Conservation (phyloP, 345 rosid genomes). For the Moringa oleifera region DNA sequence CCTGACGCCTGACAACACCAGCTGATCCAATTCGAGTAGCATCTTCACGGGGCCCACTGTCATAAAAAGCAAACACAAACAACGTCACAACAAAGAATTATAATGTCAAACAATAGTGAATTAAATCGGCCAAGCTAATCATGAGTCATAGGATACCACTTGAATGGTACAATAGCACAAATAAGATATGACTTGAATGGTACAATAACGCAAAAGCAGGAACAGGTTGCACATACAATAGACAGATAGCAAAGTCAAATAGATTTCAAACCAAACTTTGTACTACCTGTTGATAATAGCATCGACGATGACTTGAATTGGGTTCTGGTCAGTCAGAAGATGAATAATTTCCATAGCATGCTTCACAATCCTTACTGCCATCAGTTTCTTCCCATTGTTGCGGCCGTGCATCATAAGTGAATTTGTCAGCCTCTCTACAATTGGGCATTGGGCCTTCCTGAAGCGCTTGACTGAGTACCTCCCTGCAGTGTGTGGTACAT, state of each 20-base stretch:
- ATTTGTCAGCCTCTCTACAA: slow-evolving; percentile 90
- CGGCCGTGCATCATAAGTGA: slow-evolving; percentile 96
- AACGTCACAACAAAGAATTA: background rate
- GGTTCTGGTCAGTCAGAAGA: slow-evolving; percentile 74
- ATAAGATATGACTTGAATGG: too few relatives aligned
- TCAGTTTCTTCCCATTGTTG: slow-evolving; percentile 83
- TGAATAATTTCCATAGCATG: slow-evolving; percentile 96
- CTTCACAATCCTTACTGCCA: slow-evolving; percentile 82
- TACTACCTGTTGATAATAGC: slow-evolving; percentile 85
- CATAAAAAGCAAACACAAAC: background rate
- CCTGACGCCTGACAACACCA: slow-evolving; percentile 98
- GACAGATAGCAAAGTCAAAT: background rate
- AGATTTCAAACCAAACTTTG: background rate
- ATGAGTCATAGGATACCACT: too few relatives aligned
- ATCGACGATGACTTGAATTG: slow-evolving; percentile 84
- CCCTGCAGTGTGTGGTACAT: slow-evolving; percentile 92
- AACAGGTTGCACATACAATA: too few relatives aligned
- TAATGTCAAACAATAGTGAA: background rate
- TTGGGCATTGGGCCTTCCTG: slow-evolving; percentile 96
- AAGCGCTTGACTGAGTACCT: slow-evolving; percentile 90
- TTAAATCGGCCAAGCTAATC: background rate
- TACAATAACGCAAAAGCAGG: too few relatives aligned
- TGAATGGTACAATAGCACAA: too few relatives aligned
- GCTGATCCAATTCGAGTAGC: slow-evolving; percentile 98
- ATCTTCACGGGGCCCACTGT: slow-evolving; percentile 95